Percentiles rank a stretch among this genome's conserved stretches.
These are phyloP conservation scores for Botryosphaeria dothidea DNA, from an alignment of 2,329 filamentous ascomycete species.

Conservation along the genomic window DNA sequence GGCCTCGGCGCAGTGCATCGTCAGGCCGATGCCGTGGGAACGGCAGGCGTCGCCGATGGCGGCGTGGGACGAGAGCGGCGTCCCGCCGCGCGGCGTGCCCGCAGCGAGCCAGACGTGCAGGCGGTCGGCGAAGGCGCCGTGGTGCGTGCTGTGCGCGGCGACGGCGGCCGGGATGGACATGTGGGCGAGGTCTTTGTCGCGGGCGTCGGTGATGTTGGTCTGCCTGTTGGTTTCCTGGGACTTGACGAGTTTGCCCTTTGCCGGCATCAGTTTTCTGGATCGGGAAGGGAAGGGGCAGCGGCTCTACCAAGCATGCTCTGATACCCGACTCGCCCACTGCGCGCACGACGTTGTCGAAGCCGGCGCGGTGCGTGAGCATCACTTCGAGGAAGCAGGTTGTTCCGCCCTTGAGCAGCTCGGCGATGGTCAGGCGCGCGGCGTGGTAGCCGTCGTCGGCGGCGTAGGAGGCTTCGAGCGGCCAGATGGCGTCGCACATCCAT, in stretches of 20 bases:
- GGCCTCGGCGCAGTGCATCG: slow-evolving; percentile 51
- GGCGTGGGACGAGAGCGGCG: slow-evolving; percentile 38
- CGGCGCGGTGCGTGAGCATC: slow-evolving; percentile 37
- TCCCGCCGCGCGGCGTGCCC: slow-evolving; percentile 48
- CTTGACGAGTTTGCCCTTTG: slow-evolving; percentile 42
- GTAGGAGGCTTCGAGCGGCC: slow-evolving; percentile 40
- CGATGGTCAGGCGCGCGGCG: slow-evolving; percentile 35
- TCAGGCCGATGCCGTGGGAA: slow-evolving; percentile 45
- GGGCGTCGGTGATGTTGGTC: slow-evolving; percentile 36
- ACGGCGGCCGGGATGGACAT: slow-evolving; percentile 39
- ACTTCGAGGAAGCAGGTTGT: slow-evolving; percentile 42
- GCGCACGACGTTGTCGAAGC: slow-evolving; percentile 28
- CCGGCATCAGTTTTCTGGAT: no score
- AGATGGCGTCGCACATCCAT: slow-evolving; percentile 37
- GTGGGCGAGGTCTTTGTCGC: slow-evolving; percentile 38
- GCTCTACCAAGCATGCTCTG: slow-evolving; percentile 29
- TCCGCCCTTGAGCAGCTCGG: slow-evolving; percentile 41
- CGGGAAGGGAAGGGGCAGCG: neutral
- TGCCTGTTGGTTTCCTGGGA: slow-evolving; percentile 35
- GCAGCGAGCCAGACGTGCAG: slow-evolving; percentile 52
- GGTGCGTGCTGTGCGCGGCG: slow-evolving; percentile 31
- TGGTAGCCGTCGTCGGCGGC: slow-evolving; percentile 35
- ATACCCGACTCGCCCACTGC: slow-evolving; percentile 37
- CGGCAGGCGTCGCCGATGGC: slow-evolving; percentile 45
- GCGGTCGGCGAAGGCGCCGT: slow-evolving; percentile 40